phyloP scores from a whole-genome alignment of 2,329 filamentous ascomycete species.

The Pezicula neosporulosa region DNA sequence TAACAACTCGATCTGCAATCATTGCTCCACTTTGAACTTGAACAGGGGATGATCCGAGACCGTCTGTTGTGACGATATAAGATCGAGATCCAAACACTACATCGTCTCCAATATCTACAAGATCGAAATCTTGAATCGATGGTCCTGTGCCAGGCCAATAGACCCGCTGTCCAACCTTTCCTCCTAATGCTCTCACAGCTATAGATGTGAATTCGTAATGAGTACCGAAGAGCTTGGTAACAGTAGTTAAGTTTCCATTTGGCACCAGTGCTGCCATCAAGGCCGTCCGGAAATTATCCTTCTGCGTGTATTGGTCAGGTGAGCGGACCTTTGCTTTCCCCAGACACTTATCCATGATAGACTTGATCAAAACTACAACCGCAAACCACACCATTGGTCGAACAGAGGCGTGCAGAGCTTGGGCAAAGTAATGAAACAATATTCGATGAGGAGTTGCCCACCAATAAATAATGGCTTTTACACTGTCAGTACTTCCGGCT shows the following conservation, averaged over 20 bases:
- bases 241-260: conserved; percentile 37
- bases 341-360: conserved; percentile 35
- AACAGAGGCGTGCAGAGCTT: conserved; percentile 30
- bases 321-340: conserved; percentile 33
- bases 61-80: conserved; percentile 50
- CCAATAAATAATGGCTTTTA: conserved; percentile 44
- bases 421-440: conserved; percentile 46
- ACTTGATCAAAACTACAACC: conserved; percentile 35
- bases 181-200: conserved; percentile 47
- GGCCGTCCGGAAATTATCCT: conserved; percentile 40
- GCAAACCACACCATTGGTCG: conserved; percentile 9
- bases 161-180: conserved; percentile 46
- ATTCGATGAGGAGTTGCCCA: conserved; percentile 43
- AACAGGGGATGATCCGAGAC: conserved; percentile 42
- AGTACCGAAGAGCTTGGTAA: conserved; percentile 48
- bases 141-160: conserved; percentile 58
- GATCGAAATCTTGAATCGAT: conserved; percentile 48
- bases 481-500: conserved; percentile 25
- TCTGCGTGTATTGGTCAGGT: conserved; percentile 27
- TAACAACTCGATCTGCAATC: conserved; percentile 52
- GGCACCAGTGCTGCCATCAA: conserved; percentile 44
- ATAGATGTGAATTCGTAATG: conserved; percentile 54
- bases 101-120: conserved; percentile 52
- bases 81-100: conserved; percentile 57
- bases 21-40: conserved; percentile 46